Evolutionary conservation across 805 yeast species (phyloP).

Genomic region (Starmerella sirachaensis): DNA sequence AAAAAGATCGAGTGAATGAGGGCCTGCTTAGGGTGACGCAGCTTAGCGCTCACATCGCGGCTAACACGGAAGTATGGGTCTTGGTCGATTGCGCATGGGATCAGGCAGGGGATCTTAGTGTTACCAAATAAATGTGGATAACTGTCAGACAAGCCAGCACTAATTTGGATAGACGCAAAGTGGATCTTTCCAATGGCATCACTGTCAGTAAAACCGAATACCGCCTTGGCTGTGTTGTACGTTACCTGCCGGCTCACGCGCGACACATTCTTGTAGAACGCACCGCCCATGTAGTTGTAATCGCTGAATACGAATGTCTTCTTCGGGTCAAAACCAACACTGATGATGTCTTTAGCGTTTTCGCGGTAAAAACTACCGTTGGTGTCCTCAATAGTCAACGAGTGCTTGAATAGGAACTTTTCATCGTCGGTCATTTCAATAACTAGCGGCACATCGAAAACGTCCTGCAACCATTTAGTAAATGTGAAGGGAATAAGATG

Average conservation of each 20-base stretch:
- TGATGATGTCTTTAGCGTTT: slow-evolving; percentile 84
- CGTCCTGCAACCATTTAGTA: slow-evolving; percentile 97
- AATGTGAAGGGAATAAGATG: slow-evolving; percentile 92
- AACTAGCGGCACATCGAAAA: slow-evolving; percentile 89
- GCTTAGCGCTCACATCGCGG: slow-evolving; percentile 91
- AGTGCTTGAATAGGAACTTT: slow-evolving; percentile 86
- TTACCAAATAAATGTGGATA: slow-evolving; percentile 91
- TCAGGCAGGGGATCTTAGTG: slow-evolving; percentile 84
- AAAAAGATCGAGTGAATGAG: slow-evolving; percentile 88
- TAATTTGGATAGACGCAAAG: slow-evolving; percentile 91
- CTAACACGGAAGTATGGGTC: slow-evolving; percentile 97
- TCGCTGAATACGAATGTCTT: slow-evolving; percentile 94
- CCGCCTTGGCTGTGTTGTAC: slow-evolving; percentile 92
- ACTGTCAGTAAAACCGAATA: slow-evolving; percentile 88
- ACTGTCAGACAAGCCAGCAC: slow-evolving; percentile 90
- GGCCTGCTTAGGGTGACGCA: slow-evolving; percentile 82
- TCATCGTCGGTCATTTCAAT: slow-evolving; percentile 94
- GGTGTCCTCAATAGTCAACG: slow-evolving; percentile 79
- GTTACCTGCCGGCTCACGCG: slow-evolving; percentile 89
- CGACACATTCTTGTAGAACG: slow-evolving; percentile 87
- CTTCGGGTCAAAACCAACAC: slow-evolving; percentile 88
- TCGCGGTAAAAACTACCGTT: slow-evolving; percentile 56
- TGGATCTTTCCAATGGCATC: slow-evolving; percentile 92
- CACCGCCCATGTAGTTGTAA: slow-evolving; percentile 82
- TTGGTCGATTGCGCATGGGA: slow-evolving; percentile 98